These are phyloP conservation scores for Tritrichomonas foetus DNA, from an alignment of 208 protist species.

Conservation along the genomic window DNA sequence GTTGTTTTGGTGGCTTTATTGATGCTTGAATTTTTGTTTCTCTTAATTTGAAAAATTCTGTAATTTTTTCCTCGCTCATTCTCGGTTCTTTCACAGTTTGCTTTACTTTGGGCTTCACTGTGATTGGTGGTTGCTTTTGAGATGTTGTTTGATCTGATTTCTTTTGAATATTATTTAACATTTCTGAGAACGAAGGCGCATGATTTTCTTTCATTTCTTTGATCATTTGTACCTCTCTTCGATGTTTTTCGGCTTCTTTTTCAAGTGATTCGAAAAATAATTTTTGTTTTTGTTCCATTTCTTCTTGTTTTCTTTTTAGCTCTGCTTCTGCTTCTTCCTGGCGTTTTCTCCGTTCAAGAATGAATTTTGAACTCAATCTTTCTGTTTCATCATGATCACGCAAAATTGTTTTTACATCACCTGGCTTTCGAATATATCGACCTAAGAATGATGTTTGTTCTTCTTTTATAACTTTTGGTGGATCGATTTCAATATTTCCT, in stretches of 20 bases:
- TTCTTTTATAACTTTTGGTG: neutral
- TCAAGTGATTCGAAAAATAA: neutral
- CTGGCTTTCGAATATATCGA: neutral
- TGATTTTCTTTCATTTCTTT: neutral
- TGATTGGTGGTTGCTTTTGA: neutral
- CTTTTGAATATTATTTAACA: neutral
- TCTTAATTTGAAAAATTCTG: too few relatives aligned
- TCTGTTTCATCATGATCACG: neutral
- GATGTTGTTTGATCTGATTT: neutral
- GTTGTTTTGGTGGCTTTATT: too few relatives aligned
- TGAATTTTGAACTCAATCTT: neutral
- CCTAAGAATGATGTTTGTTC: neutral
- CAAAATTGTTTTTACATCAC: neutral
- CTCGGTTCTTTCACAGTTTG: neutral
- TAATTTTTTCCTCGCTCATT: too few relatives aligned
- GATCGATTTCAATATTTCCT: neutral
- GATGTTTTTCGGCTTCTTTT: constrained; percentile 3
- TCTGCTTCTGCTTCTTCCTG: neutral
- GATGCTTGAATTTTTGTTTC: too few relatives aligned
- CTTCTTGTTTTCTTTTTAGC: neutral
- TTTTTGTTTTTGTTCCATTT: neutral
- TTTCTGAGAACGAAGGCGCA: neutral
- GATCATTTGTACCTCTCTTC: neutral
- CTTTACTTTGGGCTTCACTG: neutral
- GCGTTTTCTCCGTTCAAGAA: neutral